Evolutionary conservation across 352 stramenopile species (phyloP).

Genomic region (Pythium apleroticum): DNA sequence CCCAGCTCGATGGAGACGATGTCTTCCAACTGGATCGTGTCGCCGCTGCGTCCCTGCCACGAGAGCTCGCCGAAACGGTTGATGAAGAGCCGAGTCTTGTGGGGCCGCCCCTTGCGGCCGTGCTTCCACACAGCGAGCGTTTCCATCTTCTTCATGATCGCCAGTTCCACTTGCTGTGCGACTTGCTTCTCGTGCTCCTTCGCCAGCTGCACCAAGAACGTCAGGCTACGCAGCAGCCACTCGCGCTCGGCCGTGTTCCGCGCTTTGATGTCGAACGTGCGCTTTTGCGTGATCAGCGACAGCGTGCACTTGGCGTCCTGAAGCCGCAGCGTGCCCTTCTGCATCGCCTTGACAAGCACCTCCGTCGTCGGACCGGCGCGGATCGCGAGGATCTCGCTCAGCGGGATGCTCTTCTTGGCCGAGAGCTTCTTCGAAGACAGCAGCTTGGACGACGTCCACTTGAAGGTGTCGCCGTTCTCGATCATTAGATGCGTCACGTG

Average conservation of each 20-base stretch:
- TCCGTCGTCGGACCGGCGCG: slow-evolving; percentile 58
- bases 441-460: slow-evolving; percentile 75
- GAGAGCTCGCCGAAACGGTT: slow-evolving; percentile 84
- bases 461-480: slow-evolving; percentile 75
- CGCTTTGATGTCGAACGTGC: slow-evolving; percentile 76
- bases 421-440: slow-evolving; percentile 29
- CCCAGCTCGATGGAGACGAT: slow-evolving; percentile 58
- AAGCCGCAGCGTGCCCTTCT: slow-evolving; percentile 63
- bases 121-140: slow-evolving; percentile 73
- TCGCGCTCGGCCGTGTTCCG: slow-evolving; percentile 67
- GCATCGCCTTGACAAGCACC: slow-evolving; percentile 58
- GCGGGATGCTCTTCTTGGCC: slow-evolving; percentile 55
- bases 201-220: slow-evolving; percentile 72
- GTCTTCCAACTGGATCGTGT: slow-evolving; percentile 78
- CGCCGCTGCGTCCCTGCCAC: slow-evolving; percentile 74
- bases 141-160: slow-evolving; percentile 86
- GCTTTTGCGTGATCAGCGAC: slow-evolving; percentile 69
- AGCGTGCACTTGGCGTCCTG: slow-evolving; percentile 72
- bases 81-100: slow-evolving; percentile 83
- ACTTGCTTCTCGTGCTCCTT: slow-evolving; percentile 72
- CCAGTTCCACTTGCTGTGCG: slow-evolving; percentile 75
- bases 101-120: slow-evolving; percentile 66
- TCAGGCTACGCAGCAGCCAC: slow-evolving; percentile 73
- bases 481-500: slow-evolving; percentile 72
- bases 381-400: slow-evolving; percentile 59